Conservation (phyloP, 495 filamentous ascomycete genomes). For the Beverwykella pulmonaria region DNA sequence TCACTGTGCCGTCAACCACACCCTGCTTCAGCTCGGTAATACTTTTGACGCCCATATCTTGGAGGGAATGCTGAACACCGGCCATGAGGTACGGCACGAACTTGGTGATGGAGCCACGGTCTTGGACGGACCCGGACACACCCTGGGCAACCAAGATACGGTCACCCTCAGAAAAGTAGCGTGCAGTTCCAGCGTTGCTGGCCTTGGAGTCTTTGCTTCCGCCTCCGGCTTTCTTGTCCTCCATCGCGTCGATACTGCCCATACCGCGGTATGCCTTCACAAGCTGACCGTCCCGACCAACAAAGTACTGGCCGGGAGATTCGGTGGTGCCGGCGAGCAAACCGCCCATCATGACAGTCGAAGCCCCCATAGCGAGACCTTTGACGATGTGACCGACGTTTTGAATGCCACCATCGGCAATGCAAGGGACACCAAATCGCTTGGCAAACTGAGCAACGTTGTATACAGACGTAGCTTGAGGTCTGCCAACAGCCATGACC, state of each 20-base stretch:
- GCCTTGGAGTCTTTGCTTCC: conserved; percentile 71
- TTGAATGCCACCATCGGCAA: conserved; percentile 96
- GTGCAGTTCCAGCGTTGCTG: conserved; percentile 92
- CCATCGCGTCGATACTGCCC: conserved; percentile 98
- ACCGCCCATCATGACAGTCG: conserved; percentile 99
- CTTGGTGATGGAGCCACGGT: conserved; percentile 81
- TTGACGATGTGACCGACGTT: conserved; percentile 99
- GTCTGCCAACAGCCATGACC: conserved; percentile 97
- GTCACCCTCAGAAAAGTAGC: conserved; percentile 98
- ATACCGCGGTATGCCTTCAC: conserved; percentile 99
- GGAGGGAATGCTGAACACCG: conserved; percentile 93
- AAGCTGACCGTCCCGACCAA: conserved; percentile 91
- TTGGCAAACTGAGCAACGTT: conserved; percentile 85
- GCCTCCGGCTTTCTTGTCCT: conserved; percentile 88
- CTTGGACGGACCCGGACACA: conserved; percentile 75
- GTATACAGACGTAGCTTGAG: conserved; percentile 90
- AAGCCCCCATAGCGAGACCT: conserved; percentile 89
- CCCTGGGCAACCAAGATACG: conserved; percentile 94
- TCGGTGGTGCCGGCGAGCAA: conserved; percentile 96
- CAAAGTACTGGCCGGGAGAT: conserved; percentile 94
- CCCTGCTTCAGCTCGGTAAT: conserved; percentile 72
- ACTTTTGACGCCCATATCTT: conserved; percentile 88
- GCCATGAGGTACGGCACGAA: conserved; percentile 95
- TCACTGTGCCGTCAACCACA: conserved; percentile 74
- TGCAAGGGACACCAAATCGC: conserved; percentile 94